Base-by-base conservation (phyloP, 768 basidiomycete species). In the Tricholoma sp. region DNA sequence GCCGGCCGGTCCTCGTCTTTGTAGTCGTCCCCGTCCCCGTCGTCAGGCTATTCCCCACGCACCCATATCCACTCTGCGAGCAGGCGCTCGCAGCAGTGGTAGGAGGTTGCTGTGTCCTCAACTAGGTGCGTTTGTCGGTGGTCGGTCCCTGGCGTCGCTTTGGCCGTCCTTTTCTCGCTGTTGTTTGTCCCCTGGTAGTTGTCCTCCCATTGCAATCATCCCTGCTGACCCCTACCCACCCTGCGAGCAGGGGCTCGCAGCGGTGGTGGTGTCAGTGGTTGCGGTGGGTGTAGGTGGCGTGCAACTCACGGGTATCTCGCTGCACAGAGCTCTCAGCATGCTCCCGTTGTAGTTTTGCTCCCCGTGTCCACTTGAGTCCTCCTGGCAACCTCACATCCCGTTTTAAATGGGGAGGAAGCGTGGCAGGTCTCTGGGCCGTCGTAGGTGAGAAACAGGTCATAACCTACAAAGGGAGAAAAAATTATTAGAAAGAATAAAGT, bases 241-340 rank as follows among this genome's bases (percentile, higher is more conserved):
- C 33, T 34, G 33, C 11, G 33, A 34, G 33, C 33, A 34, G 33
- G 33, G 36, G n/a, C 36, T 37, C 6, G 11, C 36, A 37, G 36
- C 49, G 91, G 91, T 58, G 92, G 93, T 50, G 93, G 89, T 57
- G 94, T 94, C 15, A 13, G 36, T 37, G 36, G 36, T 37, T 37
- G 36, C 36, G 15, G 36, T 37, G 36, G 36, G 36, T 37, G 36
- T 37, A 37, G 11, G 36, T 37, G 7, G 15, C 11, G 12, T 37
- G 36, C 36, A 37, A 37, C 36, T 37, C 36, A 37, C 11, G 12
- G 36, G 36, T 13, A 37, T 37, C 10, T 13, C 36, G 12, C 36
- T 37, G 15, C 36, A 37, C 12, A 3, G 36, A 13, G 11, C 36
- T 37, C 36, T 37, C 36, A 37, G 36, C 36, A 37, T 37, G 36